A percentile compares a stretch with the other conserved stretches of the same genome.
These are phyloP conservation scores for Apostasia ramifera DNA, from an alignment of 106 monocot species.

Conservation along the genomic window DNA sequence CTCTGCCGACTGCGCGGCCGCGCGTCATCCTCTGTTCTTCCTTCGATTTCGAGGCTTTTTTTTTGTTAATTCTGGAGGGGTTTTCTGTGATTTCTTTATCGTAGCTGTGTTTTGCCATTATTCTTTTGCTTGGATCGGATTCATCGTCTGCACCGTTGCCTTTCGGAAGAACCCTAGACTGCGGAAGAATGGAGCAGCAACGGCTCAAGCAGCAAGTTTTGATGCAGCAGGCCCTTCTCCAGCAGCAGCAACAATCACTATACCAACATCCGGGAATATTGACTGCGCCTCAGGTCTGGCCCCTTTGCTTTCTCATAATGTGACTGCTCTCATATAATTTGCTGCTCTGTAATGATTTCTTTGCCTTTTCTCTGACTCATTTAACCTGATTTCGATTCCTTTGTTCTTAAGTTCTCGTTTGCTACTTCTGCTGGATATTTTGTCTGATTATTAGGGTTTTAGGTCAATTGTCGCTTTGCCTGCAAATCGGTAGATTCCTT, in stretches of 20 bases:
- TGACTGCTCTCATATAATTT: neutral
- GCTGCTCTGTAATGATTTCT: too few species aligned
- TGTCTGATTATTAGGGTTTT: neutral
- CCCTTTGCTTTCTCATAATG: neutral
- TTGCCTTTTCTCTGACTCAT: too few species aligned
- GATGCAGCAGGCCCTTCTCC: conserved; percentile 9
- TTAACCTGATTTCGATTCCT: too few species aligned
- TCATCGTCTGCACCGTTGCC: neutral
- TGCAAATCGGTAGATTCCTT: neutral
- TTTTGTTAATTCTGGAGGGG: conserved; percentile 6
- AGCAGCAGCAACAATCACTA: conserved; percentile 1
- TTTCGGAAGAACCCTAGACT: neutral
- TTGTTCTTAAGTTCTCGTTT: neutral
- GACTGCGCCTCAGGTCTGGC: neutral
- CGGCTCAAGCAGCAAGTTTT: conserved; percentile 8
- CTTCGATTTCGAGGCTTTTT: conserved; percentile 31
- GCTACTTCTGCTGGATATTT: neutral
- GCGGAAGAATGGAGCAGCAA: conserved; percentile 6
- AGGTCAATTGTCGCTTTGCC: neutral
- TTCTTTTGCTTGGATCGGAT: neutral
- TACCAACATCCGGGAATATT: conserved; percentile 1
- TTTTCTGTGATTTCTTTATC: neutral
- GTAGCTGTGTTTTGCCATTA: neutral
- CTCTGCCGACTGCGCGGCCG: neutral
- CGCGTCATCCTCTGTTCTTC: neutral